Percentiles rank a stretch among this genome's conserved stretches.
These are phyloP conservation scores for Phytophthora niederhauseri DNA, from an alignment of 352 stramenopile genomes.

Conservation along the genomic window DNA sequence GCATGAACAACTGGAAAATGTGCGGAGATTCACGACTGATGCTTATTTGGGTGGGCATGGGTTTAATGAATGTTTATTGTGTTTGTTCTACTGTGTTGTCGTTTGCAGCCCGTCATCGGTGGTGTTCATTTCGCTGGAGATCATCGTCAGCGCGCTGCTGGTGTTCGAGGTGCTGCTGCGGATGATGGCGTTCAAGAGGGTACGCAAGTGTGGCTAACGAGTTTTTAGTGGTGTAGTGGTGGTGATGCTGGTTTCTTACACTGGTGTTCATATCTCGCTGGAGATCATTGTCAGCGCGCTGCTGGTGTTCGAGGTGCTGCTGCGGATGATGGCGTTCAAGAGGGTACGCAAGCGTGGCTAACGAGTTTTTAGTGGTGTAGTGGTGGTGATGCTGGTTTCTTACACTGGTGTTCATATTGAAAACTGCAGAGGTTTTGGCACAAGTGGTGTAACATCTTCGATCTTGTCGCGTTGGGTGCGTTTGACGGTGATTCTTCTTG, in stretches of 20 bases:
- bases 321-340: constrained; percentile 85
- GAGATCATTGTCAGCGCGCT: constrained; percentile 79
- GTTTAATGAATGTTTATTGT: neutral
- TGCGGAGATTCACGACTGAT: constrained; percentile 24
- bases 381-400: neutral
- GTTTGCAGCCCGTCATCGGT: constrained; percentile 64
- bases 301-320: constrained; percentile 79
- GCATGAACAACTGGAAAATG: constrained; percentile 79
- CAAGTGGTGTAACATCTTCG: constrained; percentile 89
- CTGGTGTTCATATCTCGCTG: constrained; percentile 37
- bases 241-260: neutral
- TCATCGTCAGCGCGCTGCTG: constrained; percentile 72
- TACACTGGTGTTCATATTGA: constrained; percentile 3
- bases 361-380: neutral
- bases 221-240: neutral
- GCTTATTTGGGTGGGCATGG: neutral
- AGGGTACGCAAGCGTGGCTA: constrained; percentile 37
- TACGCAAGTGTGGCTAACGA: constrained; percentile 27
- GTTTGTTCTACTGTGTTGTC: neutral
- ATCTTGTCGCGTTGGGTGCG: constrained; percentile 73
- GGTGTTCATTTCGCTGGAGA: constrained; percentile 84
- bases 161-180: constrained; percentile 82
- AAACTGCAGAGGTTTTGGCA: constrained; percentile 70
- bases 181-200: constrained; percentile 80
- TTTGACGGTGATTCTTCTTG: constrained; percentile 1